These are phyloP conservation scores for Cicer bijugum DNA, from an alignment of 306 rosid species.

Conservation along the genomic window DNA sequence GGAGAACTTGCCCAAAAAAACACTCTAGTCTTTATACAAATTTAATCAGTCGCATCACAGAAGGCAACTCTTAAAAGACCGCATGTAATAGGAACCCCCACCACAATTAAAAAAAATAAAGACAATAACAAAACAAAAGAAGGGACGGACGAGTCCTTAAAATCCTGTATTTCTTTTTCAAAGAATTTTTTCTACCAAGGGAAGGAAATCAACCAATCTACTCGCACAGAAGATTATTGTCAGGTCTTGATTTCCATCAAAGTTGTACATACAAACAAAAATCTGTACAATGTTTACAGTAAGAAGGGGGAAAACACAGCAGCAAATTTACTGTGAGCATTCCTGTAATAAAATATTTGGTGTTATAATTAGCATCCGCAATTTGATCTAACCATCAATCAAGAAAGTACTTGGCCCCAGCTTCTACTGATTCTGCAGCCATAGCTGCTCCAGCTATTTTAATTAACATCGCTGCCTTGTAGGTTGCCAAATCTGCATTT, in stretches of 20 bases:
- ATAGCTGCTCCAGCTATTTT: slow-evolving; percentile 77
- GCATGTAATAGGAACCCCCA: not conserved
- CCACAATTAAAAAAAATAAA: not conserved
- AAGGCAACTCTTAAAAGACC: too few relatives aligned
- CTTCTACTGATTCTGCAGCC: slow-evolving; percentile 52
- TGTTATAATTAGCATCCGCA: slow-evolving; percentile 44
- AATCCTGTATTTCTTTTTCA: slow-evolving; percentile 44
- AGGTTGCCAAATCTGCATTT: slow-evolving; percentile 80
- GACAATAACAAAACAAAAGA: not conserved
- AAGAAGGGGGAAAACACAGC: slow-evolving; percentile 19
- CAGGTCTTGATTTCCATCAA: slow-evolving; percentile 61
- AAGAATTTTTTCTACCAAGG: slow-evolving; percentile 26
- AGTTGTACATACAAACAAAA: slow-evolving; percentile 63
- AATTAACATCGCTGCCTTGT: slow-evolving; percentile 70
- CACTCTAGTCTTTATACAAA: too few relatives aligned
- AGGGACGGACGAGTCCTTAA: not conserved
- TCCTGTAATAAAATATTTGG: slow-evolving; percentile 39
- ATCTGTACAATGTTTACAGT: slow-evolving; percentile 69
- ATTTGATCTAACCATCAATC: slow-evolving; percentile 53
- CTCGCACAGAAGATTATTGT: slow-evolving; percentile 51
- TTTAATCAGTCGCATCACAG: too few relatives aligned
- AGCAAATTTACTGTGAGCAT: slow-evolving; percentile 33
- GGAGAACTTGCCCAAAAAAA: too few relatives aligned
- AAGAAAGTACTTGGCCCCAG: slow-evolving; percentile 61
- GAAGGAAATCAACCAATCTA: slow-evolving; percentile 45